Evolutionary conservation across 306 rosid species (phyloP).

Genomic region (Sindora glabra): DNA sequence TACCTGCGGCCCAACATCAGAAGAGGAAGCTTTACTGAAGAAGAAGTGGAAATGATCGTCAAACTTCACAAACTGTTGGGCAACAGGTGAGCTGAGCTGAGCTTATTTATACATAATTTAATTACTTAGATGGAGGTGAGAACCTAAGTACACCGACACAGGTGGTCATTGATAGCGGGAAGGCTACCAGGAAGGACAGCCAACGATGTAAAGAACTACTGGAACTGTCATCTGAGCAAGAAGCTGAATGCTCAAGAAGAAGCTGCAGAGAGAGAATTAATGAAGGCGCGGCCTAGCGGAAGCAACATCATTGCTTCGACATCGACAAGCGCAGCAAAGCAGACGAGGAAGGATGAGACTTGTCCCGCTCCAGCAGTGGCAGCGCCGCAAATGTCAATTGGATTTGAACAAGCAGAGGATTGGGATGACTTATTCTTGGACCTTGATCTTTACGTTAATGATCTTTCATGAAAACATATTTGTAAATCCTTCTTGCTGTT

Average conservation of each 20-base stretch:
- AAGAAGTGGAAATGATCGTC: slow-evolving; percentile 52
- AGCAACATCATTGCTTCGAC: neutral
- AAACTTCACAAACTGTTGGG: slow-evolving; percentile 52
- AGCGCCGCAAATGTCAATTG: slow-evolving; percentile 24
- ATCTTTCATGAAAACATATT: neutral
- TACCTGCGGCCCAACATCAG: slow-evolving; percentile 60
- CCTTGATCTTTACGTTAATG: slow-evolving; percentile 31
- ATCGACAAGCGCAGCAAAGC: slow-evolving; percentile 12
- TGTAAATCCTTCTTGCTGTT: no score
- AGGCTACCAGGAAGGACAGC: slow-evolving; percentile 67
- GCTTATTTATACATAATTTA: no score
- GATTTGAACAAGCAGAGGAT: slow-evolving; percentile 31
- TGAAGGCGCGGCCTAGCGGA: slow-evolving; percentile 17
- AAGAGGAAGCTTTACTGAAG: slow-evolving; percentile 46
- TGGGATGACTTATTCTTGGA: slow-evolving; percentile 52
- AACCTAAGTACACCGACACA: no score
- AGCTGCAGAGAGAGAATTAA: slow-evolving; percentile 13
- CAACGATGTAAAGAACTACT: slow-evolving; percentile 59
- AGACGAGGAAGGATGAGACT: neutral
- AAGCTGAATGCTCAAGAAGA: slow-evolving; percentile 31
- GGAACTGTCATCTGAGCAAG: slow-evolving; percentile 64
- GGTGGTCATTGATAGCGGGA: slow-evolving; percentile 66
- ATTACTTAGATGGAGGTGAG: no score
- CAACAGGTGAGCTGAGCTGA: slow-evolving; percentile 32
- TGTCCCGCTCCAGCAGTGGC: neutral